Evolutionary conservation across 78 protist genomes (phyloP), one percentile per base, ranked within the genome.

Genomic region (Dictyostelium discoideum): DNA sequence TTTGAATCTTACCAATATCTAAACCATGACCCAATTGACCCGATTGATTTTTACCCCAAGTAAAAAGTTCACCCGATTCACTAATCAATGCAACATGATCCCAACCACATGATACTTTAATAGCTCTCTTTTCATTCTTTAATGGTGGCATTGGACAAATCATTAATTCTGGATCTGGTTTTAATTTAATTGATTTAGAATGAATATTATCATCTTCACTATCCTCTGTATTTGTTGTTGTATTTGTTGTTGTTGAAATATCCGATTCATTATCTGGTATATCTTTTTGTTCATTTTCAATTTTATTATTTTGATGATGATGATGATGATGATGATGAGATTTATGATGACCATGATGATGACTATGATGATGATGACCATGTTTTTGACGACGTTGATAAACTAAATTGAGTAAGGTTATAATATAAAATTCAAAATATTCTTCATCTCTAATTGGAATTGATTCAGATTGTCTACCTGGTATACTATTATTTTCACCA

Each of bases 11-110:
- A 18, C 88, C 88, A 82, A 82, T 77, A n/a, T 69, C 85, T 14
- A 92, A 79, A 37, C 96, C 96, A 69, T 86, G 92, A n/a, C 96
- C 96, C 16, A 84, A 73, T 57, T 92, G 96, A 67, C 90, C 96
- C 0, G n/a, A 37, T 22, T 37, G 24, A 69, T 92, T 92, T 39
- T 54, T 83, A 14, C 96, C 96, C 96, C 96, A 92, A 2, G 96
- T 86, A 74, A 44, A 92, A 5, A 92, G 80, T 20, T 92, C 96
- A 39, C 96, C 95, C 20, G 74, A 72, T 22, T 46, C 50, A 16
- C 87, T 39, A 14, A 90, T 72, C 11, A 90, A 82, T 18, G 84
- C 95, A 44, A 82, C 44, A 72, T 90, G 95, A 14, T 90, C 88
- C 95, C 95, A 90, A 54, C 95, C 95, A 82, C 95, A 90, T 8